Percentiles rank a stretch among this genome's conserved stretches.
These are phyloP conservation scores for Elaeis oleifera DNA, from an alignment of 202 grass and related monocot genomes.

Conservation along the genomic window DNA sequence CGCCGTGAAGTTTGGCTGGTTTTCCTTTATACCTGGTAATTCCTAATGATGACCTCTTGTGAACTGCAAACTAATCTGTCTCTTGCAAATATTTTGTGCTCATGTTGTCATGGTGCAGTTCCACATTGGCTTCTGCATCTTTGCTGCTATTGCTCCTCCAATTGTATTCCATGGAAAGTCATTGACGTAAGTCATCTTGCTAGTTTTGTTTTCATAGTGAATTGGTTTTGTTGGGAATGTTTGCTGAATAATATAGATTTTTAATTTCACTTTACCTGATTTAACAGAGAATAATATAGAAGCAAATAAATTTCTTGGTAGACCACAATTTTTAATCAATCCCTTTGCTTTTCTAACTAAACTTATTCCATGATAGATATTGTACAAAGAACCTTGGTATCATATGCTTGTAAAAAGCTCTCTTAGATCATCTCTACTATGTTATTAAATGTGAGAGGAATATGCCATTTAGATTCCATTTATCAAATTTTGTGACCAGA, in stretches of 20 bases:
- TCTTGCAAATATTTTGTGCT: neutral
- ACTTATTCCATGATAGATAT: no score
- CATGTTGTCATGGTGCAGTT: constrained; percentile 25
- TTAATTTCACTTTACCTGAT: no score
- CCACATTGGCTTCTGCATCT: constrained; percentile 59
- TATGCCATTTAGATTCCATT: no score
- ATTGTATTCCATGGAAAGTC: constrained; percentile 59
- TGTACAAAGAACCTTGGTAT: no score
- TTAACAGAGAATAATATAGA: no score
- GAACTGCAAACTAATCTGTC: neutral
- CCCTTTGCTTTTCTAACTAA: no score
- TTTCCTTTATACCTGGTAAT: constrained; percentile 66
- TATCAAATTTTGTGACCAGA: no score
- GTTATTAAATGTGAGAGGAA: no score
- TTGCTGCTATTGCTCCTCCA: constrained; percentile 68
- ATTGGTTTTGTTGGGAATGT: constrained; percentile 8
- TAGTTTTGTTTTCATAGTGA: neutral
- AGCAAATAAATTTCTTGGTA: no score
- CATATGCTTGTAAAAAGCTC: no score
- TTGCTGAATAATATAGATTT: neutral
- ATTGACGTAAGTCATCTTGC: constrained; percentile 36
- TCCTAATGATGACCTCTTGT: constrained; percentile 18
- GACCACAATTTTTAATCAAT: no score
- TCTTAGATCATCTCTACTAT: no score
- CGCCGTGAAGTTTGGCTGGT: constrained; percentile 63